Conservation (phyloP, 495 filamentous ascomycete genomes). For the Xylaria scruposa region DNA sequence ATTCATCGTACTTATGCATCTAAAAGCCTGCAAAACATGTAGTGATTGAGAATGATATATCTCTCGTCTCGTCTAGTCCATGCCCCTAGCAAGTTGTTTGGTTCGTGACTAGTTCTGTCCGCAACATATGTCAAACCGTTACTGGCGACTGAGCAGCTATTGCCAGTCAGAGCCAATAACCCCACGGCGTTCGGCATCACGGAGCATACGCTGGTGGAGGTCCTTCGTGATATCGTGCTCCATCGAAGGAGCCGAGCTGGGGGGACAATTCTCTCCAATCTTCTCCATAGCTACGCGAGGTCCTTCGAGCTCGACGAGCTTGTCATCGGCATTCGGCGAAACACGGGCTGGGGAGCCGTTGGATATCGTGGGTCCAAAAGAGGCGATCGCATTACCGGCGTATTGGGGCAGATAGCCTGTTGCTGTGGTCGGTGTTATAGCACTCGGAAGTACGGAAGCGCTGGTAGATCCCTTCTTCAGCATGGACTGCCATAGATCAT, state of each 20-base stretch:
- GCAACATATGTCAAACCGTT: background rate
- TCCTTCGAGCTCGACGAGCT: conserved; percentile 35
- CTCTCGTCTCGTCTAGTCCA: background rate
- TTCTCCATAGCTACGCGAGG: conserved; percentile 41
- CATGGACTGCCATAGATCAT: conserved; percentile 50
- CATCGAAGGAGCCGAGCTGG: conserved; percentile 37
- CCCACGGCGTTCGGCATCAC: conserved; percentile 39
- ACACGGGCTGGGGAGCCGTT: conserved; percentile 31
- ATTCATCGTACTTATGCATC: conserved; percentile 38
- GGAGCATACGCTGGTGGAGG: conserved; percentile 38
- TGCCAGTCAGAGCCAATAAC: conserved; percentile 42
- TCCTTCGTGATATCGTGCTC: conserved; percentile 37
- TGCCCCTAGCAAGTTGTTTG: conserved; percentile 16
- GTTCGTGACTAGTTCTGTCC: conserved; percentile 25
- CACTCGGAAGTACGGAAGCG: conserved; percentile 43
- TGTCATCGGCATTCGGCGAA: conserved; percentile 36
- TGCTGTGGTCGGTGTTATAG: conserved; percentile 54
- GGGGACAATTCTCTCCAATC: conserved; percentile 52
- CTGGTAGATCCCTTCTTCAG: conserved; percentile 53
- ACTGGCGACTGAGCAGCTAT: conserved; percentile 20
- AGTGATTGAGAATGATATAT: conserved; percentile 30
- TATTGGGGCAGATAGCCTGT: conserved; percentile 56
- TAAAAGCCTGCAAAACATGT: conserved; percentile 36
- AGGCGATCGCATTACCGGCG: conserved; percentile 50
- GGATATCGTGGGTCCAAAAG: conserved; percentile 48